A percentile compares a stretch with the other conserved stretches of the same genome.
phyloP scores from a whole-genome alignment of 805 yeast species.

The Candida loeiensis region DNA sequence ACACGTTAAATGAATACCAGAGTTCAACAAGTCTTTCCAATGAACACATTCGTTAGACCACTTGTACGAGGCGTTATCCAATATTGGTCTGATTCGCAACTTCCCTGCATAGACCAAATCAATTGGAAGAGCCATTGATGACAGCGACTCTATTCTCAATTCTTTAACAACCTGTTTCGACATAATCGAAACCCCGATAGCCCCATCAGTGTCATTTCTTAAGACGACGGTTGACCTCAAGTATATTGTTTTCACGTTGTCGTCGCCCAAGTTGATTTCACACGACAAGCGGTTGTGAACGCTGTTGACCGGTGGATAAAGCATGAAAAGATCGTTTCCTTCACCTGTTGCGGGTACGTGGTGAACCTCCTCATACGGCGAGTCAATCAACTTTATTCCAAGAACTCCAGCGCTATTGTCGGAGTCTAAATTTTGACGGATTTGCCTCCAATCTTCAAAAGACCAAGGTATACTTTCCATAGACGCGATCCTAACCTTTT shows the following conservation, averaged over 20 bases:
- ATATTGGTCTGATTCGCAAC: constrained; percentile 60
- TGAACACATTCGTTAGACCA: constrained; percentile 64
- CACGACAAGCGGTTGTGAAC: constrained; percentile 74
- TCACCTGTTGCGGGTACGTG: constrained; percentile 70
- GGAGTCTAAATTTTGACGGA: constrained; percentile 74
- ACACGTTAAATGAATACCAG: constrained; percentile 60
- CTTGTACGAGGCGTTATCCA: constrained; percentile 48
- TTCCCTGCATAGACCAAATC: constrained; percentile 56
- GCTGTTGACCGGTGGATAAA: constrained; percentile 57
- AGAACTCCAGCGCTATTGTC: constrained; percentile 59
- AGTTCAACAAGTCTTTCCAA: constrained; percentile 61
- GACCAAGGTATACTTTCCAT: constrained; percentile 71
- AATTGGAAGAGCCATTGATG: constrained; percentile 68
- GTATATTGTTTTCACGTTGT: constrained; percentile 74
- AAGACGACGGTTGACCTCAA: constrained; percentile 73
- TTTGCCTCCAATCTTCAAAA: constrained; percentile 88
- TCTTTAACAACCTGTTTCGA: constrained; percentile 29
- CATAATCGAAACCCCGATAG: constrained; percentile 45
- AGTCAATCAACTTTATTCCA: constrained; percentile 57
- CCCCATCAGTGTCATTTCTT: constrained; percentile 58
- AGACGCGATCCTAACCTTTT: constrained; percentile 37
- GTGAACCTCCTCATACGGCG: constrained; percentile 51
- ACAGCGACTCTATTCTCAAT: constrained; percentile 49
- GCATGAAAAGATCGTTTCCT: constrained; percentile 73
- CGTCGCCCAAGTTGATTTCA: constrained; percentile 64